Evolutionary conservation across 1,284 basidiomycete genomes (phyloP).

Genomic region (Serendipita sp.): DNA sequence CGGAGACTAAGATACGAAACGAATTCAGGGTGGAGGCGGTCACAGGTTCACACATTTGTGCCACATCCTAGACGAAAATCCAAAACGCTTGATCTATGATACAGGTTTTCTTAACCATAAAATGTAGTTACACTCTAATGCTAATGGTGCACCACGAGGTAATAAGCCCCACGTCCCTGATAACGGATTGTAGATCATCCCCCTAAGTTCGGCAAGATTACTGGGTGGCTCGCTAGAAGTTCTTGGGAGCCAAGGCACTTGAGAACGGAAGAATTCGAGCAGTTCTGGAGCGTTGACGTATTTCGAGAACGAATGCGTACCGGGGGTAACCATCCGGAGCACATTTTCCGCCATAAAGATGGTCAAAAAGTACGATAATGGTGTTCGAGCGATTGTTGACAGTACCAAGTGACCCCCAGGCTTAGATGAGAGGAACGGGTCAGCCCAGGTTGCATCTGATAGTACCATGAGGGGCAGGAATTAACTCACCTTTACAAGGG

Average conservation of each 20-base stretch:
- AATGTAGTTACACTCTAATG: constrained; percentile 63
- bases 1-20: neutral
- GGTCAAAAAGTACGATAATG: constrained; percentile 77
- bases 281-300: constrained; percentile 85
- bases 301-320: constrained; percentile 88
- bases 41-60: too few species aligned
- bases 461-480: neutral
- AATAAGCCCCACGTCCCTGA: constrained; percentile 58
- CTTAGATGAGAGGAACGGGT: constrained; percentile 25
- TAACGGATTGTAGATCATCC: constrained; percentile 72
- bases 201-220: constrained; percentile 53
- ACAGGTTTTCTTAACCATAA: constrained; percentile 49
- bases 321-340: constrained; percentile 68
- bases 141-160: constrained; percentile 41
- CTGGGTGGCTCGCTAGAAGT: constrained; percentile 31
- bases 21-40: neutral
- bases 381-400: constrained; percentile 92
- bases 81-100: neutral
- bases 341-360: constrained; percentile 83
- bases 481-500: constrained; percentile 49
- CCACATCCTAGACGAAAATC: too few species aligned
- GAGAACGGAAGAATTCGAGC: constrained; percentile 63
- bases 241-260: constrained; percentile 25
- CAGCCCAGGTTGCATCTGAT: constrained; percentile 2
- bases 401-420: constrained; percentile 93